Evolutionary conservation across 805 yeast genomes (phyloP).

Genomic region (Starmerella vitae): DNA sequence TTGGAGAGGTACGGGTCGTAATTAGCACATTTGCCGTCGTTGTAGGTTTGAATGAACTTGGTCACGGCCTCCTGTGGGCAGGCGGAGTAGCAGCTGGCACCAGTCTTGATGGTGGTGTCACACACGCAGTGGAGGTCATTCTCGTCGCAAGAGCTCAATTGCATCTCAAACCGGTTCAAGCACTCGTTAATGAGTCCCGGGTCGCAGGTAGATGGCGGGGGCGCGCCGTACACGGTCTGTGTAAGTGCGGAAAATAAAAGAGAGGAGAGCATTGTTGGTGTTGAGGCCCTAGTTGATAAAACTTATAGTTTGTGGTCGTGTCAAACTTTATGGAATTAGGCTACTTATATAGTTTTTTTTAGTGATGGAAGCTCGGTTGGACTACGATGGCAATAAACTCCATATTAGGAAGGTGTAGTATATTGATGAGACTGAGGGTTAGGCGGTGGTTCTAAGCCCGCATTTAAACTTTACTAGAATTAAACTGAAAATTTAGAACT

Average conservation of each 20-base stretch:
- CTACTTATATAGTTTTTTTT: too few species aligned
- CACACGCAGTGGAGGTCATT: constrained; percentile 18
- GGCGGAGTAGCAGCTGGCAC: constrained; percentile 19
- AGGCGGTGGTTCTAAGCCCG: too few species aligned
- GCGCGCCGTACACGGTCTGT: constrained; percentile 1
- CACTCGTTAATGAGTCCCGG: constrained; percentile 13
- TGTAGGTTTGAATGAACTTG: constrained; percentile 13
- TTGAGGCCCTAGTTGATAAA: too few species aligned
- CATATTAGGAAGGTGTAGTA: background rate
- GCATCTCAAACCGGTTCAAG: constrained; percentile 10
- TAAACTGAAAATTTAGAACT: constrained; percentile 3
- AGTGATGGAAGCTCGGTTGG: background rate
- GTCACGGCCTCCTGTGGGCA: constrained; percentile 18
- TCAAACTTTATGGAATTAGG: too few species aligned
- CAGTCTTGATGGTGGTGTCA: constrained; percentile 8
- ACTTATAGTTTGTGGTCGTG: too few species aligned
- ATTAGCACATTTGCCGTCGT: constrained; percentile 13
- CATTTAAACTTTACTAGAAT: background rate
- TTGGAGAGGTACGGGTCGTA: constrained; percentile 13
- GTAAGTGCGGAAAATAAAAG: background rate
- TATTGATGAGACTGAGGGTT: too few species aligned
- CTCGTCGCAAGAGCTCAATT: constrained; percentile 13
- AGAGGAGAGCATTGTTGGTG: background rate
- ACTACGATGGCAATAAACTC: background rate
- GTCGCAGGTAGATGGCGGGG: constrained; percentile 15